Conservation (phyloP, 257 asterid species). For the Leonotis leonurus region DNA sequence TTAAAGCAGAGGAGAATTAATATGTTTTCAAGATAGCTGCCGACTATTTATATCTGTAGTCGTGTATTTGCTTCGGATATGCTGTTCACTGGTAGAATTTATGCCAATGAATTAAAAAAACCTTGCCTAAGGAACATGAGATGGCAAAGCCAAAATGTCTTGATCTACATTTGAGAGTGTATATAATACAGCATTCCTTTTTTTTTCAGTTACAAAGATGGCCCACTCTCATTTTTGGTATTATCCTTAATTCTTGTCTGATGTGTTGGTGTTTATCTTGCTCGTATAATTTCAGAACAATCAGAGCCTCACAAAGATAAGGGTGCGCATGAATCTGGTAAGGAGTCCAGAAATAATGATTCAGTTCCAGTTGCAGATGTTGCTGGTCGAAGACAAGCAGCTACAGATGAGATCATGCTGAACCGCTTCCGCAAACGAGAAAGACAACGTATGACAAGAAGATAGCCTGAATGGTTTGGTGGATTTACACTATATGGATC, state of each 20-base stretch:
- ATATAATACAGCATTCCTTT: background rate
- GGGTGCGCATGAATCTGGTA: conserved; percentile 29
- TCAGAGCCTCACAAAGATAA: conserved; percentile 57
- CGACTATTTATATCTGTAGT: background rate
- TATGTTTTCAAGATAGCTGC: background rate
- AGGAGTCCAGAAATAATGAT: conserved; percentile 43
- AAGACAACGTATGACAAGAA: conserved; percentile 69
- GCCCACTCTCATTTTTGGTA: background rate
- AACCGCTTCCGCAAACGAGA: conserved; percentile 90
- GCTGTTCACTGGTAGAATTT: background rate
- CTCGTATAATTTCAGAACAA: conserved; percentile 46
- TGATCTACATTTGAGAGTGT: background rate
- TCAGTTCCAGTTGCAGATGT: conserved; percentile 43
- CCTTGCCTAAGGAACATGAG: background rate
- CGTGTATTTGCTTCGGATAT: background rate
- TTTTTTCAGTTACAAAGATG: background rate
- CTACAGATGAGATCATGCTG: conserved; percentile 90
- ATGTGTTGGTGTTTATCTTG: conserved; percentile 10
- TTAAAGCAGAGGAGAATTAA: background rate
- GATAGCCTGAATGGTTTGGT: conserved; percentile 34
- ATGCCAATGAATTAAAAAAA: background rate
- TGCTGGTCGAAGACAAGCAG: conserved; percentile 79
- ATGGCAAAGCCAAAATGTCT: background rate
- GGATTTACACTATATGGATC: background rate
- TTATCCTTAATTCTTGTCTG: background rate